These are phyloP conservation scores for Saturnispora mendoncae DNA, from an alignment of 805 yeast genomes.

Conservation along the genomic window DNA sequence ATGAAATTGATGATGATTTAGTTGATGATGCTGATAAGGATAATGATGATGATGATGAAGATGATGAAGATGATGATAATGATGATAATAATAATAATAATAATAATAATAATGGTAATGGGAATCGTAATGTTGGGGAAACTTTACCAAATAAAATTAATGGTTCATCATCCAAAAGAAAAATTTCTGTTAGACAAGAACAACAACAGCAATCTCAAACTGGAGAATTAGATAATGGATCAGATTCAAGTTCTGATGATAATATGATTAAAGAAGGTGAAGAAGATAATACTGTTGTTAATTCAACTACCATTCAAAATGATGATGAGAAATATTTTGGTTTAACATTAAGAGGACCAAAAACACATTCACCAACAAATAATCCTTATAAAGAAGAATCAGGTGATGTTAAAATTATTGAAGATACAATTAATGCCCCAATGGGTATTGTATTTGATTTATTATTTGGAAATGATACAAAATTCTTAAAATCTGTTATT, in stretches of 20 bases:
- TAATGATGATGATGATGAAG: conserved; percentile 19
- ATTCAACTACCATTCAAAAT: conserved; percentile 12
- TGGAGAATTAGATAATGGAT: conserved; percentile 14
- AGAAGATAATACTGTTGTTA: conserved; percentile 10
- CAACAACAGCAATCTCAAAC: no score
- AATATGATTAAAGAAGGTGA: conserved; percentile 28
- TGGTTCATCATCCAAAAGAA: conserved; percentile 15
- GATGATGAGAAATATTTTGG: conserved; percentile 30
- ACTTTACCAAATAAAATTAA: conserved; percentile 17
- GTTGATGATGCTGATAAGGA: conserved; percentile 20
- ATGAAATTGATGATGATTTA: conserved; percentile 28
- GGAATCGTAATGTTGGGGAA: no score
- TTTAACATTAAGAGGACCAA: conserved; percentile 33
- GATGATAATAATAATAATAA: background rate
- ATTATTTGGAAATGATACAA: conserved; percentile 54
- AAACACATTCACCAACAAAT: conserved; percentile 29
- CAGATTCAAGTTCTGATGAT: conserved; percentile 24
- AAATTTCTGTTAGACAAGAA: no score
- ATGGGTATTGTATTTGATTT: conserved; percentile 50
- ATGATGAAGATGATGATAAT: background rate
- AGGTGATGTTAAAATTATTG: conserved; percentile 48
- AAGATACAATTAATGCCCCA: conserved; percentile 47
- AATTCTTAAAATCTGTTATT: conserved; percentile 36
- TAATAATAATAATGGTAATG: conserved; percentile 11
- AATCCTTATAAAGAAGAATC: conserved; percentile 34